Evolutionary conservation across 2,329 filamentous ascomycete species (phyloP).

Genomic region (Trichophyton schoenleinii): DNA sequence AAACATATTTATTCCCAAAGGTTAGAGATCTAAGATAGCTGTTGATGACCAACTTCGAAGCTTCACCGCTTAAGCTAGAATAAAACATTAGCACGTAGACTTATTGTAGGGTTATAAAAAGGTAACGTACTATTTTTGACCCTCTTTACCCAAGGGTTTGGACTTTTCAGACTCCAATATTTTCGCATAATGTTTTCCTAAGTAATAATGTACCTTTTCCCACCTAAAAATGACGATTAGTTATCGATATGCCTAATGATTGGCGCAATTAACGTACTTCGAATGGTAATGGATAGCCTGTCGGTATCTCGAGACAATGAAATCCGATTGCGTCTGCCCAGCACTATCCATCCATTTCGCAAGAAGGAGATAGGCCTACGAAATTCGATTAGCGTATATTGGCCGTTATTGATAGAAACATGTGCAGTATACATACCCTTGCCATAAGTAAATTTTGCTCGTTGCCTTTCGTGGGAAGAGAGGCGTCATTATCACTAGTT

Average conservation of each 20-base stretch:
- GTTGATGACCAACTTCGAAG: conserved; percentile 78
- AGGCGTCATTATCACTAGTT: conserved; percentile 21
- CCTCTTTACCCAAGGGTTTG: conserved; percentile 63
- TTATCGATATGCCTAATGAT: neutral
- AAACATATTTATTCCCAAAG: conserved; percentile 88
- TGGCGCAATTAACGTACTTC: conserved; percentile 15
- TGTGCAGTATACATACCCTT: conserved; percentile 21
- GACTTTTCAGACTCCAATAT: conserved; percentile 77
- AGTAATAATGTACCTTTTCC: conserved; percentile 96
- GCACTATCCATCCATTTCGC: conserved; percentile 94
- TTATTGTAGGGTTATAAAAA: neutral
- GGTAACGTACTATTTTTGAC: conserved; percentile 46
- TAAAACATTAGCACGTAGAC: neutral
- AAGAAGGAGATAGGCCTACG: conserved; percentile 66
- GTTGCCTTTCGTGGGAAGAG: conserved; percentile 28
- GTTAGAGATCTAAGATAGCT: conserved; percentile 81
- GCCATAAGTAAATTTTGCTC: conserved; percentile 39
- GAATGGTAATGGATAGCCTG: conserved; percentile 46
- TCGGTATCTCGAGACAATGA: conserved; percentile 70
- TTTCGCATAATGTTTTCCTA: conserved; percentile 96
- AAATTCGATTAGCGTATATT: neutral
- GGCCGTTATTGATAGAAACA: neutral
- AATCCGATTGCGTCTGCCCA: conserved; percentile 78
- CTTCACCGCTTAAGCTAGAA: conserved; percentile 58
- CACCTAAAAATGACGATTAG: conserved; percentile 42